Base-by-base conservation (phyloP, 495 filamentous ascomycete genomes). In the Trypethelium eluteriae region DNA sequence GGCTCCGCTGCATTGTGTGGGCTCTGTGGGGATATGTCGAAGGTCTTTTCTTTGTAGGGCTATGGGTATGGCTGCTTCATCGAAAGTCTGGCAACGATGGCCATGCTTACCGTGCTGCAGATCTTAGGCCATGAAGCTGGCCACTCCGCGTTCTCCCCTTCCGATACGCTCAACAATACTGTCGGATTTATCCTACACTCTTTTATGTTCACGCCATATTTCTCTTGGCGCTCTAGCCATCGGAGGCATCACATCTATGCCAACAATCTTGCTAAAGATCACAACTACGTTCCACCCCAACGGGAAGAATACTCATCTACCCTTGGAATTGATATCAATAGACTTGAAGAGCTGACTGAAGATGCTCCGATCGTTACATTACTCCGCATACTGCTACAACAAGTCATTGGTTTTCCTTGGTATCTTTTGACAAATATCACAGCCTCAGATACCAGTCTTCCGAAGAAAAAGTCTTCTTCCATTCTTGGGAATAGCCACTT, bases 221-320 rank as follows among this genome's bases (percentile, higher is more conserved):
- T 92, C 79, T 91, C 89, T 70, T 96, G 91, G 91, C 92, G 93
- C 81, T 89, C 94, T 77, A 91, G 89, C 68, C 91, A 96, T 80
- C 86, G 89, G 76, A 92, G 93, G 84, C 91, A 96, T 81, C 91
- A 96, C 84, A 93, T 68, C 41, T 68, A 68, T 53, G 67, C 67
- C 2, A 68, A 68, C 63, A 68, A 68, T 46, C 18, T 68, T 35
- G 67, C 32, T 32, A 68, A 68, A 39, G 67, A 68, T 47, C 67
- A 65, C 36, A 68, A 68, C 50, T 68, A 68, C 34, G 67, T 68
- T 32, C 67, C 67, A 38, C 67, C 67, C 34, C 38, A 11, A 11
- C 62, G 62, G 2, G 14, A 39, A 38, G 56, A 44, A 61, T 68
- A 68, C 35, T 39, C 63, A 39, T 35, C 53, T 18, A 59, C 32